A percentile compares a stretch with the other conserved stretches of the same genome.
Evolutionary conservation across 2,329 filamentous ascomycete genomes (phyloP).

Genomic region (Aureobasidium sp.): DNA sequence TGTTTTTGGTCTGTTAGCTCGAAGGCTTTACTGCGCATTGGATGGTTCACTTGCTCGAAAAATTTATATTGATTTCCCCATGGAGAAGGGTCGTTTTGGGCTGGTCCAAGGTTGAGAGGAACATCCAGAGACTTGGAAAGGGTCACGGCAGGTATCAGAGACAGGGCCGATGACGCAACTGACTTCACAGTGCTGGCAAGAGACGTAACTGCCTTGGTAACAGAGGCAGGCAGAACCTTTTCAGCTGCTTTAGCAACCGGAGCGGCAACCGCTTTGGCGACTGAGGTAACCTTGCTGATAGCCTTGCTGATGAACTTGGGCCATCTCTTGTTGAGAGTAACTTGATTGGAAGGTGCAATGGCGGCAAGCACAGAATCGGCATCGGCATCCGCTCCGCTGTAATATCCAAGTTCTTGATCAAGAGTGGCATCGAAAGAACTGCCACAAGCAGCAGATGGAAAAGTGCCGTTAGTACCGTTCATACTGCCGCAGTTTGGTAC

Average conservation of each 20-base stretch:
- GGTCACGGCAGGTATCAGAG: constrained; percentile 8
- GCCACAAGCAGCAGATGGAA: constrained; percentile 13
- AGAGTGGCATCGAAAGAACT: constrained; percentile 10
- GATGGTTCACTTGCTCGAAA: background rate
- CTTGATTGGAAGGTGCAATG: background rate
- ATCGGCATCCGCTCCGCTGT: background rate
- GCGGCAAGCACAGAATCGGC: constrained; percentile 1
- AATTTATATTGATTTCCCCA: constrained; percentile 13
- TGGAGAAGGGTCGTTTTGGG: constrained; percentile 7
- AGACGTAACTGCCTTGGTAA: background rate
- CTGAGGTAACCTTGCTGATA: background rate
- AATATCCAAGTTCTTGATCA: constrained; percentile 14
- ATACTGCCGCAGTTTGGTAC: background rate
- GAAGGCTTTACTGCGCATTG: background rate
- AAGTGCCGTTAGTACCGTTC: constrained; percentile 1
- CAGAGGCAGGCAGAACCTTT: background rate
- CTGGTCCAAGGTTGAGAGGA: constrained; percentile 9
- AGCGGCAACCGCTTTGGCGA: background rate
- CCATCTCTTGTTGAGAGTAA: background rate
- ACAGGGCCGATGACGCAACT: background rate
- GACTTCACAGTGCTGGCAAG: background rate
- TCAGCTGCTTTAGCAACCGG: background rate
- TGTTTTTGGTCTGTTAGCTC: background rate
- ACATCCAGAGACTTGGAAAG: constrained; percentile 10
- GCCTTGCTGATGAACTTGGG: background rate